Conservation (phyloP, 129 eudicot genomes). For the Flaveria bidentis region DNA sequence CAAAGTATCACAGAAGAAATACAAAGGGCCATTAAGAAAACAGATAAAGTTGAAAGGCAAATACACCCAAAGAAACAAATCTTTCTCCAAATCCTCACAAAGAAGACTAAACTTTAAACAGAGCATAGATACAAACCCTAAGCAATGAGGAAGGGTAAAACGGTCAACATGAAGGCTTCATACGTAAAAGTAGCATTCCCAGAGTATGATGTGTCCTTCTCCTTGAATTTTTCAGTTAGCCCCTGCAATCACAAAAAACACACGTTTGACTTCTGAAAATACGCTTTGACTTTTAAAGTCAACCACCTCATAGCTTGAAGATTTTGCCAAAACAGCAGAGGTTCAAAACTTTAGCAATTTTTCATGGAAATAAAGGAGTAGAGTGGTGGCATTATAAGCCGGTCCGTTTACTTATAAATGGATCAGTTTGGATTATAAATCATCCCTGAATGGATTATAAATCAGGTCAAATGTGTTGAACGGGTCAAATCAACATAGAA, state of each 20-base stretch:
- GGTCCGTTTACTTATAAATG: background rate
- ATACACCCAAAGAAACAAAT: background rate
- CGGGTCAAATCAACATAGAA: background rate
- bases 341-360: background rate
- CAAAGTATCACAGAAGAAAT: constrained; percentile 11
- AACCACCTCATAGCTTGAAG: background rate
- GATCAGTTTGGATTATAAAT: background rate
- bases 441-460: background rate
- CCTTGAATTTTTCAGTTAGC: constrained; percentile 88
- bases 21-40: constrained; percentile 13
- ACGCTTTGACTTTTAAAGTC: background rate
- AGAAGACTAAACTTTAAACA: too few relatives aligned
- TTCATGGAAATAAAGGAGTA: background rate
- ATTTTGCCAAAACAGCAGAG: background rate
- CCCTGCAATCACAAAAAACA: constrained; percentile 57
- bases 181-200: constrained; percentile 81
- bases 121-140: constrained; percentile 30
- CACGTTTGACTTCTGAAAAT: background rate
- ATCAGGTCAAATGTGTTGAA: background rate
- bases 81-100: background rate
- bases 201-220: constrained; percentile 60
- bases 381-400: background rate
- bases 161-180: constrained; percentile 80
- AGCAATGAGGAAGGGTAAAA: constrained; percentile 86
- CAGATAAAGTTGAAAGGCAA: background rate